A percentile compares a stretch with the other conserved stretches of the same genome.
These are phyloP conservation scores for Alternaria sp. DNA, from an alignment of 2,329 filamentous ascomycete species.

Conservation along the genomic window DNA sequence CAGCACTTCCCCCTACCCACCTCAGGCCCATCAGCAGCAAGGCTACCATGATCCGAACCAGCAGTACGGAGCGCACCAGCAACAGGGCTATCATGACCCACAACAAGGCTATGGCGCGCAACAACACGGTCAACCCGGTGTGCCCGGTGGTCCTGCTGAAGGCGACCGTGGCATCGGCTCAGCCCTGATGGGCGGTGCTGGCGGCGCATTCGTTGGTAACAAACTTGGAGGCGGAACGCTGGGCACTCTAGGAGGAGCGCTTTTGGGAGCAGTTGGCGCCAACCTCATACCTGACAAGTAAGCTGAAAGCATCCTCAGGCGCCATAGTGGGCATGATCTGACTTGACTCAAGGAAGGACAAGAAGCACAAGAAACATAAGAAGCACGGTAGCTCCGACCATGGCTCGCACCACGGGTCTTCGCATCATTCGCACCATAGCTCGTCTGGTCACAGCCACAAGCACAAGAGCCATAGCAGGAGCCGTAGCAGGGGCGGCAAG, in stretches of 20 bases:
- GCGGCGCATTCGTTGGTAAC: constrained; percentile 64
- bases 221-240: constrained; percentile 63
- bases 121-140: constrained; percentile 54
- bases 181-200: constrained; percentile 62
- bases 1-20: constrained; percentile 48
- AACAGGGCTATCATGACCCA: constrained; percentile 20
- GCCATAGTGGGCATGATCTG: neutral
- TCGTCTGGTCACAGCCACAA: constrained; percentile 20
- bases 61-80: constrained; percentile 31
- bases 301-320: constrained; percentile 9
- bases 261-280: constrained; percentile 65
- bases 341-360: constrained; percentile 30
- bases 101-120: constrained; percentile 38
- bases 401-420: constrained; percentile 33
- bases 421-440: constrained; percentile 17
- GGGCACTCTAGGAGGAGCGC: constrained; percentile 61
- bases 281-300: constrained; percentile 60
- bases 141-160: constrained; percentile 46
- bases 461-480: constrained; percentile 46
- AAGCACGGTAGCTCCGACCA: constrained; percentile 46
- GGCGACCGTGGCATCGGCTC: constrained; percentile 67
- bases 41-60: constrained; percentile 33
- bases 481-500: constrained; percentile 43
- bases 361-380: constrained; percentile 49
- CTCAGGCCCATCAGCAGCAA: constrained; percentile 38